Evolutionary conservation across 768 basidiomycete genomes (phyloP), one percentile per base, ranked within the genome.

Genomic region (Sarcodon sp.): DNA sequence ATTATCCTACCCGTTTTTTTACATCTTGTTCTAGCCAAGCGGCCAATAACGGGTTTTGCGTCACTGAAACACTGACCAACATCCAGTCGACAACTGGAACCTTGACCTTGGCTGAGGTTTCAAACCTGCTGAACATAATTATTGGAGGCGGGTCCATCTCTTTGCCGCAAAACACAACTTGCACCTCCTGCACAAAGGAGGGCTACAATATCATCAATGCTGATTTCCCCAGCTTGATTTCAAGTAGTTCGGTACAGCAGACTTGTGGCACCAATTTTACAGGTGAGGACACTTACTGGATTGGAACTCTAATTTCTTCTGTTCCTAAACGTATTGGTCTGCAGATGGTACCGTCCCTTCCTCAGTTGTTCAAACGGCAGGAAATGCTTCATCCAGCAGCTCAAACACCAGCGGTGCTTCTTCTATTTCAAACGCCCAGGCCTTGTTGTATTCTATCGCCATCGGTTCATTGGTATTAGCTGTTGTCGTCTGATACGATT

Each of bases 1-100:
- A 11, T 5, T 7, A n/a, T 10, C 12, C 21, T 18, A 18, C 4
- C 15, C 32, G 32, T 36, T 48, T 7, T 46, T 7, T 37, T 39
- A 2, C 45, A 35, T 48, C 13, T 9, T 15, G 43, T 50, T 32
- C 44, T 52, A 66, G 66, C 52, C 63, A 69, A 35, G 58, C 58
- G 12, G 51, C 57, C 46, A 66, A 63, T 57, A 59, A 71, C 56
- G 51, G 56, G 34, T 65, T 80, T 50, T 88, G 86, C 57, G 54
- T 72, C 21, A 76, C 77, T 0, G 69, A 87, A 54, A 64, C 69
- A 7, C 68, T 87, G 9, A 73, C 65, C 18, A 69, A 68, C 54
- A 53, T 82, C 13, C 71, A 87, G 59, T 54, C 56, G 4, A 32
- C 49, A n/a, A 59, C 55, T n/a, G 61, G 55, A 31, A 51, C 59